Evolutionary conservation across 2,329 filamentous ascomycete genomes (phyloP), one percentile per base, ranked within the genome.

Genomic region (Ramichloridium luteum): DNA sequence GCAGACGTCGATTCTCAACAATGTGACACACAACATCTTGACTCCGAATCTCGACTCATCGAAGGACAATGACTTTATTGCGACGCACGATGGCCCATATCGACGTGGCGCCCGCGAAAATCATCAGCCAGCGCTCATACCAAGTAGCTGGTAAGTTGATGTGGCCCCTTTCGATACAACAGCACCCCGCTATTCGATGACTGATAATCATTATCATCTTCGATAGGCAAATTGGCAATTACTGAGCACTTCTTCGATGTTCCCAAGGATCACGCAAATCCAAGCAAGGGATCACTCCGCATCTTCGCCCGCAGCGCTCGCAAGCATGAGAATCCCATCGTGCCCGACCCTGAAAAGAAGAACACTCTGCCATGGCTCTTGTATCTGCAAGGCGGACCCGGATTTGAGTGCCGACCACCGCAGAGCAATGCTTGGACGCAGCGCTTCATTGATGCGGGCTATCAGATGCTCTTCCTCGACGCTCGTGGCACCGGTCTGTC

Each of bases 401-500:
- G 86, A 3, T 76, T 80, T 49, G 76, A 79, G 38, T 86, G 82
- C 50, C 65, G 70, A 4, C 65, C 77, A 30, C 86, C 88, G 2
- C 78, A 92, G 51, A 70, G 80, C 36, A 72, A 75, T 38, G 64
- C 75, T 5, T 71, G 84, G 51, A 80, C 81, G n/a, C 69, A 74
- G 17, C 62, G 68, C 16, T 68, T 84, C 34, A 67, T 94, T 4
- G 74, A 77, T 37, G 77, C 77, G 40, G 86, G 86, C 11, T 94
- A 93, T 50, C 81, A 92, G 55, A 54, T 76, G 27, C 69, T 96
- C 2, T 77, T 80, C 41, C 68, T 96, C n/a, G 88, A 96, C 55
- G 86, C 93, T 54, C 74, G 88, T 30, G 88, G 88, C 9, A 92
- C 84, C 3, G 88, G 88, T 1, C 62, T 93, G 30, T 92, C 82